Percentiles rank a stretch among this genome's conserved stretches.
Conservation (phyloP, 108 stramenopile species). For the Discostella pseudostelligera region DNA sequence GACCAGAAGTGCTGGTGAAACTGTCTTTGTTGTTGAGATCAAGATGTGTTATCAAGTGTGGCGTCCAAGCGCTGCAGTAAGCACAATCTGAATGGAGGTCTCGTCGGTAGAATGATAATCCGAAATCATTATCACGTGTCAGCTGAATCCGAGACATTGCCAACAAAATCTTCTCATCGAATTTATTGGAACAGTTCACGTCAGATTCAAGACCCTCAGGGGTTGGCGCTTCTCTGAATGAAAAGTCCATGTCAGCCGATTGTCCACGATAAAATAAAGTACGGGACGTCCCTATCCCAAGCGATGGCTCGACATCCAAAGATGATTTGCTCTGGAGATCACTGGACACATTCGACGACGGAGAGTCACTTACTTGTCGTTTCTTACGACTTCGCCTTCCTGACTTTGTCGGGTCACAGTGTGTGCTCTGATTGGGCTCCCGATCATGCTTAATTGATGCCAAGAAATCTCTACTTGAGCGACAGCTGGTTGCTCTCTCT, state of each 20-base stretch:
- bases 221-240: background rate
- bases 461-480: conserved; percentile 5
- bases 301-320: no score
- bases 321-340: no score
- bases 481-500: background rate
- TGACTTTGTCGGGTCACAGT: conserved; percentile 37
- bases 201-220: conserved; percentile 5
- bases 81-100: conserved; percentile 8
- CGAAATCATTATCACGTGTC: background rate
- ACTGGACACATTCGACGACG: background rate
- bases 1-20: conserved; percentile 20
- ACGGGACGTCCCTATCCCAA: no score
- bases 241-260: background rate
- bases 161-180: conserved; percentile 26
- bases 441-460: background rate
- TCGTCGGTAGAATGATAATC: background rate
- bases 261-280: no score
- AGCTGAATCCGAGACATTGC: conserved; percentile 30
- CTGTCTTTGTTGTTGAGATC: conserved; percentile 7
- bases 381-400: conserved; percentile 38
- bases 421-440: conserved; percentile 3
- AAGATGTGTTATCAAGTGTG: conserved; percentile 12
- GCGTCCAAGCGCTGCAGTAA: conserved; percentile 15
- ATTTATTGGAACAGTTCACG: conserved; percentile 18
- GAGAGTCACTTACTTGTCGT: conserved; percentile 14